Evolutionary conservation across 2,329 filamentous ascomycete genomes (phyloP).

Genomic region (Leptographium radiaticola): DNA sequence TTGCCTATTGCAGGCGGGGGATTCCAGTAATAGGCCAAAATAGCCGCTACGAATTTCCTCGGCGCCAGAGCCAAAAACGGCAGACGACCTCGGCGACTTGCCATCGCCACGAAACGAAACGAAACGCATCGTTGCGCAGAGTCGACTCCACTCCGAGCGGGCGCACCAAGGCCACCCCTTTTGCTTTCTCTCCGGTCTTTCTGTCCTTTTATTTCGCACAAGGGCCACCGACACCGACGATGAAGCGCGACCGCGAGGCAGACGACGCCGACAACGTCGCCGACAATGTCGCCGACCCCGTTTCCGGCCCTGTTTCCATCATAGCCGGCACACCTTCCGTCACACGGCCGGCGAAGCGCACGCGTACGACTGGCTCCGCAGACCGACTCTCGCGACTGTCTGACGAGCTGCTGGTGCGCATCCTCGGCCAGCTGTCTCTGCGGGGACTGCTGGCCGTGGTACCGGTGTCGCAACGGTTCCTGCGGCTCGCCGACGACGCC

Average conservation of each 20-base stretch:
- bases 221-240: background rate
- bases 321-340: background rate
- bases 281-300: background rate
- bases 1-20: background rate
- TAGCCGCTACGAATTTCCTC: background rate
- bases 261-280: background rate
- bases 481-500: conserved; percentile 60
- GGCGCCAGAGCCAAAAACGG: background rate
- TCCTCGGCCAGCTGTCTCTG: conserved; percentile 65
- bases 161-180: no score
- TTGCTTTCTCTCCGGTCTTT: background rate
- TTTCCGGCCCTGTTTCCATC: background rate
- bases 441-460: conserved; percentile 49
- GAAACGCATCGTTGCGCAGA: background rate
- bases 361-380: background rate
- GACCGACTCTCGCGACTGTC: conserved; percentile 65
- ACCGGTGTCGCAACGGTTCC: conserved; percentile 62
- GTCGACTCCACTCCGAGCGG: no score
- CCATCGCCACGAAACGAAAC: background rate
- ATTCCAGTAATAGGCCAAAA: background rate
- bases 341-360: background rate
- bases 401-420: conserved; percentile 76
- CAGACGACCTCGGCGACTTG: background rate
- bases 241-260: background rate
- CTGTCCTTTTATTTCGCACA: background rate